phyloP scores from a whole-genome alignment of 2,329 filamentous ascomycete genomes.

The Botrytis sinoallii region DNA sequence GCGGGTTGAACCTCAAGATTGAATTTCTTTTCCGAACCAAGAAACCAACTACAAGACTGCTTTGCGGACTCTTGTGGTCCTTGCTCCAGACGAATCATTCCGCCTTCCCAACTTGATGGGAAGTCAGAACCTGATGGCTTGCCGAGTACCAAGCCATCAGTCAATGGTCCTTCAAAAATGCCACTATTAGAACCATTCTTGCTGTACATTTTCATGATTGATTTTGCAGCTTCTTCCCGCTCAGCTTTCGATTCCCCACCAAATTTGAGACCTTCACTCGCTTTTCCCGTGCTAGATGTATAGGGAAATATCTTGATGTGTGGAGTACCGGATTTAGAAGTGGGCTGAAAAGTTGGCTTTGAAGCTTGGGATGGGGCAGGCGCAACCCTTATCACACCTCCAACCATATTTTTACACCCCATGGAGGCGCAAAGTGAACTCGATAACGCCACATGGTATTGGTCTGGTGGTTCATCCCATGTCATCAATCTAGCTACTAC shows the following conservation, averaged over 20 bases:
- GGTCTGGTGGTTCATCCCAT: conserved; percentile 87
- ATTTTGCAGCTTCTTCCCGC: conserved; percentile 71
- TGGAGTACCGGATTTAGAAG: conserved; percentile 48
- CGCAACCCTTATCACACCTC: conserved; percentile 83
- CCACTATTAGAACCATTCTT: conserved; percentile 53
- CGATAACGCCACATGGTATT: conserved; percentile 76
- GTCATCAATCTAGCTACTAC: conserved; percentile 71
- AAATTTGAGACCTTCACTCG: conserved; percentile 70
- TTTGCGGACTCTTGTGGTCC: conserved; percentile 47
- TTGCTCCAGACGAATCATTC: conserved; percentile 75
- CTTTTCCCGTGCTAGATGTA: conserved; percentile 51
- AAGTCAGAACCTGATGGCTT: conserved; percentile 51
- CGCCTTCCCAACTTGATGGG: conserved; percentile 72
- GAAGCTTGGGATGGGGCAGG: conserved; percentile 57
- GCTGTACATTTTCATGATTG: conserved; percentile 68
- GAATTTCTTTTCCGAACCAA: conserved; percentile 72
- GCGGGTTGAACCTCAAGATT: conserved; percentile 73
- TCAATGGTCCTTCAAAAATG: conserved; percentile 78
- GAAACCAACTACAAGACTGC: conserved; percentile 62
- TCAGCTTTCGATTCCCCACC: conserved; percentile 84
- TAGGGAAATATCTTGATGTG: conserved; percentile 82
- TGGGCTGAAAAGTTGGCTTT: conserved; percentile 20
- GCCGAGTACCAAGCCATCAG: conserved; percentile 78
- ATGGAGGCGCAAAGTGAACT: conserved; percentile 71
- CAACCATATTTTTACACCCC: conserved; percentile 69